Base-by-base conservation (phyloP, 495 filamentous ascomycete species). In the Evansstolkia leycettana region DNA sequence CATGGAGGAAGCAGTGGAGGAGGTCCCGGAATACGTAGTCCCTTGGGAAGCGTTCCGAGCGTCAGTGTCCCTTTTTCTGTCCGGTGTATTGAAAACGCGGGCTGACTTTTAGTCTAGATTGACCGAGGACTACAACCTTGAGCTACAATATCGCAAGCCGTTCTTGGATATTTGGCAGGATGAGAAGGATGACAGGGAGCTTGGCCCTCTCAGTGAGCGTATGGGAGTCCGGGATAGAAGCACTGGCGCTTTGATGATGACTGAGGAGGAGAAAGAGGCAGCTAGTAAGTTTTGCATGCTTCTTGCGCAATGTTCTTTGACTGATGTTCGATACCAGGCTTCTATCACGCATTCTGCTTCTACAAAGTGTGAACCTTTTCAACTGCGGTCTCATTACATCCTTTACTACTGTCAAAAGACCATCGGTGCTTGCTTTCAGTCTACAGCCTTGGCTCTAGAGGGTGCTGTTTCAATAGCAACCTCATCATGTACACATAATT, bases 1-100 rank as follows among this genome's bases (percentile, higher is more conserved):
- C 49, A 75, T 98, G 47, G 74, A 88, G 47, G 90, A 98, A 54
- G 92, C 90, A 1, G 90, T 98, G 13, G 87, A 94, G 54, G 85
- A 88, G 45, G 81, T 94, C 7, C 90, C 90, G 16, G 90, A 98
- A 60, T 98, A 94, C 56, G 88, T 98, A 7, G 92, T 98, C 6
- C 90, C 90, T 0, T 98, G 92, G 92, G 86, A 92, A 50, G 87
- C 84, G 1, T 95, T 98, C 59, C 84, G 90, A 58, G 87, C 71
- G 60, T 73, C 47, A 48, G 69, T 57, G 0, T 27, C 17, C 8
- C 18, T 30, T 13, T 17, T 6, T 14, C 4, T 1, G 2, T 24
- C 11, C 20, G 9, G 5, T 23, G 20, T 5, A 4, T 23, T n/a
- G n/a, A n/a, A n/a, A n/a, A n/a, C n/a, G n/a, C n/a, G n/a, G 9